Conservation (phyloP, 441 rosid genomes). For the Sinapis alba region DNA sequence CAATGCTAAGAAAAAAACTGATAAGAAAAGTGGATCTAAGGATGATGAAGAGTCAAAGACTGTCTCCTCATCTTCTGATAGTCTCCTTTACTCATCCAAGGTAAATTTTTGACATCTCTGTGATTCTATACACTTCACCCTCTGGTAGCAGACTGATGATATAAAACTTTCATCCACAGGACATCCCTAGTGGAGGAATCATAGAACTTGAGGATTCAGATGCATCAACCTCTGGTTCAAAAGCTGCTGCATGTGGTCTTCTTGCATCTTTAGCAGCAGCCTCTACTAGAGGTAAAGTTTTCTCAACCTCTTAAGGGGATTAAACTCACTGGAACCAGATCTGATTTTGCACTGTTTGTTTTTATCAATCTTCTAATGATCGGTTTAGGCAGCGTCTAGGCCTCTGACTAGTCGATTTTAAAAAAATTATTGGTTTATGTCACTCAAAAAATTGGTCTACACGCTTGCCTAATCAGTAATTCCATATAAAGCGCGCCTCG, state of each 20-base stretch:
- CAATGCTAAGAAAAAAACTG: slow-evolving; percentile 40
- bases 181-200: slow-evolving; percentile 61
- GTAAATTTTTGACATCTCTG: slow-evolving; percentile 36
- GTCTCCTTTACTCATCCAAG: slow-evolving; percentile 43
- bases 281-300: slow-evolving; percentile 62
- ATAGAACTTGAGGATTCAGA: slow-evolving; percentile 75
- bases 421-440: too few species aligned
- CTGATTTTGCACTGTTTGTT: not conserved
- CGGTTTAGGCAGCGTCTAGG: not conserved
- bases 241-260: slow-evolving; percentile 91
- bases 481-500: not conserved
- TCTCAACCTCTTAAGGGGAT: slow-evolving; percentile 4
- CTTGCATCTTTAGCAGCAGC: slow-evolving; percentile 83
- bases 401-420: not conserved
- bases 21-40: slow-evolving; percentile 36
- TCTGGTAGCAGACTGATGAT: slow-evolving; percentile 20
- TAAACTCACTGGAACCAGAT: slow-evolving; percentile 7
- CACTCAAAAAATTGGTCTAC: not conserved
- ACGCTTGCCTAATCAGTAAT: not conserved
- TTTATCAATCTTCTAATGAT: not conserved
- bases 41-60: slow-evolving; percentile 34
- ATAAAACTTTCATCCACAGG: slow-evolving; percentile 46
- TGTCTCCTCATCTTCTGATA: slow-evolving; percentile 38
- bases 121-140: not conserved
- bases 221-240: slow-evolving; percentile 78